Percentiles rank a stretch among this genome's conserved stretches.
Evolutionary conservation across 306 rosid genomes (phyloP).

Genomic region (Prunus persica): Prunus_persica_NCBIv2 NC_034014.1:25733501-25734000

Average conservation of each 20-base stretch:
- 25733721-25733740: constrained; percentile 83
- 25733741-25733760: constrained; percentile 93
- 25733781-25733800: constrained; percentile 95
- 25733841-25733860: constrained; percentile 83
- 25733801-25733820: constrained; percentile 74
- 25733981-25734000: background rate
- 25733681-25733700: background rate
- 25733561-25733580: background rate
- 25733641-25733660: background rate
- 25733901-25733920: constrained; percentile 22
- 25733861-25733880: background rate
- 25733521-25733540: background rate
- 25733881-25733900: constrained; percentile 12
- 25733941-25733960: constrained; percentile 17
- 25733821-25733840: constrained; percentile 74
- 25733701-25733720: background rate
- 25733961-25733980: constrained; percentile 28
- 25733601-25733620: background rate
- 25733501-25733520: background rate
- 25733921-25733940: constrained; percentile 31
- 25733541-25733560: background rate
- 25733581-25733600: background rate
- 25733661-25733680: background rate
- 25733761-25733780: constrained; percentile 95
- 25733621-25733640: background rate